Percentiles rank a stretch among this genome's conserved stretches.
These are phyloP conservation scores for Aspergillus campestris DNA, from an alignment of 495 filamentous ascomycete species.

Conservation along the genomic window DNA sequence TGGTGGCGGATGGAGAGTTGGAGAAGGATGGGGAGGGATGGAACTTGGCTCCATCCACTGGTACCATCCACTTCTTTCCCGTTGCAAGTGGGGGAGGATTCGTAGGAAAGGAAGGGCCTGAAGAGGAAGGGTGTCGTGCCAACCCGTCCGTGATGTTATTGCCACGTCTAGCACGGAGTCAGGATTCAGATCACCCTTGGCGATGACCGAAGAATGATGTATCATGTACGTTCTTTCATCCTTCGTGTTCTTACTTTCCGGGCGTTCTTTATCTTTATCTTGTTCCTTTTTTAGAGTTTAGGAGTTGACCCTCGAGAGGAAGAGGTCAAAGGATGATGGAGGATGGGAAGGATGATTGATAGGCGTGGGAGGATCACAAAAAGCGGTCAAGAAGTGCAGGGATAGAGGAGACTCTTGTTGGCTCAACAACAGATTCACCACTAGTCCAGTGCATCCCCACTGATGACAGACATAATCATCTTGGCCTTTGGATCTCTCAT, in stretches of 20 bases:
- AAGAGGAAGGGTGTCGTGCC: conserved; percentile 13
- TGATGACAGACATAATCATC: not conserved
- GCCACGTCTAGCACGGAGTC: not conserved
- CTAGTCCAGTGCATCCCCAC: too few relatives aligned
- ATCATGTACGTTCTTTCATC: too few relatives aligned
- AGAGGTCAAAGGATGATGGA: not conserved
- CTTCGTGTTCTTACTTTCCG: not conserved
- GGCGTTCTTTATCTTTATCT: not conserved
- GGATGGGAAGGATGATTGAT: not conserved
- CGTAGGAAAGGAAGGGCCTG: conserved; percentile 5
- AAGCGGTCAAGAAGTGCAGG: conserved; percentile 9
- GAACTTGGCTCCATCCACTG: not conserved
- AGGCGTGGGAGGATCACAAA: not conserved
- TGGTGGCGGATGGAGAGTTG: not conserved
- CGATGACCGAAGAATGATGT: not conserved
- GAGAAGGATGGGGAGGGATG: not conserved
- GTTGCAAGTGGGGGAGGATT: conserved; percentile 7
- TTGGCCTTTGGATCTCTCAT: too few relatives aligned
- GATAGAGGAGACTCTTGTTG: not conserved
- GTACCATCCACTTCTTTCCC: not conserved
- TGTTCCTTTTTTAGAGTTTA: too few relatives aligned
- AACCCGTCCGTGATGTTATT: too few relatives aligned
- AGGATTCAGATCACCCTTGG: not conserved
- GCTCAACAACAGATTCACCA: too few relatives aligned
- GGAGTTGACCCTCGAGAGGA: too few relatives aligned